Percentiles rank a stretch among this genome's conserved stretches.
Evolutionary conservation across 2,329 filamentous ascomycete species (phyloP).

Genomic region (Aspergillus udagawae): DNA sequence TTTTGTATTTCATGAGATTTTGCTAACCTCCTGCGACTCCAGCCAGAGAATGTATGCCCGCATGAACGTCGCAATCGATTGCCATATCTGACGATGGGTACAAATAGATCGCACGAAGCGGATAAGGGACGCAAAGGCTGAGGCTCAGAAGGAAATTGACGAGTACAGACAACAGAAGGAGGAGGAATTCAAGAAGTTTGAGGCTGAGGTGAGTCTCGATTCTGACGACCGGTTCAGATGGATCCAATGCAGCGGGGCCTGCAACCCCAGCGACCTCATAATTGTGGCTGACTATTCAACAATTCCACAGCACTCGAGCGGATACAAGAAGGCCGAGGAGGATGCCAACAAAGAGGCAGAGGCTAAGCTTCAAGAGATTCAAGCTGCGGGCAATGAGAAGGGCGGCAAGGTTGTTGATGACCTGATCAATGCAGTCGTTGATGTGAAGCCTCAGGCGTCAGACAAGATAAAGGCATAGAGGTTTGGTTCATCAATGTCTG

Average conservation of each 20-base stretch:
- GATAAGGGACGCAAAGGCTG: slow-evolving; percentile 91
- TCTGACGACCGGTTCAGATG: not conserved
- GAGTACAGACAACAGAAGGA: slow-evolving; percentile 88
- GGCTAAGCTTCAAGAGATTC: slow-evolving; percentile 75
- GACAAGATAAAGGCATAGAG: slow-evolving; percentile 41
- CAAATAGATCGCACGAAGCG: slow-evolving; percentile 82
- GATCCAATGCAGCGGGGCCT: not conserved
- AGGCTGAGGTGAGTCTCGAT: slow-evolving; percentile 60
- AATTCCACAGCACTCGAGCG: slow-evolving; percentile 71
- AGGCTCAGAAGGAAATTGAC: slow-evolving; percentile 97
- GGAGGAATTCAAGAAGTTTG: slow-evolving; percentile 90
- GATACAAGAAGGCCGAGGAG: slow-evolving; percentile 77
- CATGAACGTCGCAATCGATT: slow-evolving; percentile 6
- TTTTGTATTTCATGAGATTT: slow-evolving; percentile 1
- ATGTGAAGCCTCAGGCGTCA: slow-evolving; percentile 70
- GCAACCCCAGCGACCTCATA: not conserved
- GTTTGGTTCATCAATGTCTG: not conserved
- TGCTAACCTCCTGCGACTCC: slow-evolving; percentile 24
- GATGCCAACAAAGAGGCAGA: slow-evolving; percentile 79
- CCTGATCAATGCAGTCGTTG: slow-evolving; percentile 77
- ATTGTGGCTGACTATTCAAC: not conserved
- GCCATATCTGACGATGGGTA: slow-evolving; percentile 10
- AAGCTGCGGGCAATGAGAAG: slow-evolving; percentile 72
- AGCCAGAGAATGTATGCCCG: slow-evolving; percentile 79
- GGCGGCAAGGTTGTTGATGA: slow-evolving; percentile 77